These are phyloP conservation scores for Xylaria sp. DNA, from an alignment of 2,329 filamentous ascomycete genomes.

Conservation along the genomic window DNA sequence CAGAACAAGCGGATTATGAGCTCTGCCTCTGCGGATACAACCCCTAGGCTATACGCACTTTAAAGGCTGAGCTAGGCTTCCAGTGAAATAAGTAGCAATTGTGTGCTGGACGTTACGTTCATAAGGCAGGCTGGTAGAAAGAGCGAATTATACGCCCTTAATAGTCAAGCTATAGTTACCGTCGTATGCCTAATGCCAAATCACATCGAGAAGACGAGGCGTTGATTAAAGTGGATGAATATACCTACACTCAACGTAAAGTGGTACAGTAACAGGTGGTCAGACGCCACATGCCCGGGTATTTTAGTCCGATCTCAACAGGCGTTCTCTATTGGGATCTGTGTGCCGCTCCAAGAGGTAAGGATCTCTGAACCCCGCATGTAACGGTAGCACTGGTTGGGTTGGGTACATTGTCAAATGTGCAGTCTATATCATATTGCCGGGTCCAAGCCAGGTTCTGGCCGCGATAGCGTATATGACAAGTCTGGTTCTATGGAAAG, in stretches of 20 bases:
- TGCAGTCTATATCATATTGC: conserved; percentile 4
- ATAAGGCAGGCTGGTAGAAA: not conserved
- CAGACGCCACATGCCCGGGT: not conserved
- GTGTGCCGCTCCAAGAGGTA: not conserved
- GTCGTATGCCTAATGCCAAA: not conserved
- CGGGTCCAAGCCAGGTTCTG: not conserved
- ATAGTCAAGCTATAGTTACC: not conserved
- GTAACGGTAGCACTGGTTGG: conserved; percentile 7
- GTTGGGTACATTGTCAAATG: not conserved
- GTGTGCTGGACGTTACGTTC: not conserved
- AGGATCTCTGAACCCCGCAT: conserved; percentile 22
- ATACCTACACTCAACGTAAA: not conserved
- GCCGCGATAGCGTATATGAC: not conserved
- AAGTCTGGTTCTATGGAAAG: not conserved
- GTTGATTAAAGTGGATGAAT: not conserved
- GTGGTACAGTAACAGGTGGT: not conserved
- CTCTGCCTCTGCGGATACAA: conserved; percentile 49
- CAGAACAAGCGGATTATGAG: conserved; percentile 54
- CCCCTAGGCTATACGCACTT: conserved; percentile 55
- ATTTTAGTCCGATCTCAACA: not conserved
- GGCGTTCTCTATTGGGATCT: too few species aligned
- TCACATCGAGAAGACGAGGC: not conserved
- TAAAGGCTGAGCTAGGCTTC: conserved; percentile 26
- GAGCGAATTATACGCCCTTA: not conserved
- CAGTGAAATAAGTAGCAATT: not conserved